phyloP scores from a whole-genome alignment of 169 alveolate genomes.

The Cryptosporidium baileyi region DNA sequence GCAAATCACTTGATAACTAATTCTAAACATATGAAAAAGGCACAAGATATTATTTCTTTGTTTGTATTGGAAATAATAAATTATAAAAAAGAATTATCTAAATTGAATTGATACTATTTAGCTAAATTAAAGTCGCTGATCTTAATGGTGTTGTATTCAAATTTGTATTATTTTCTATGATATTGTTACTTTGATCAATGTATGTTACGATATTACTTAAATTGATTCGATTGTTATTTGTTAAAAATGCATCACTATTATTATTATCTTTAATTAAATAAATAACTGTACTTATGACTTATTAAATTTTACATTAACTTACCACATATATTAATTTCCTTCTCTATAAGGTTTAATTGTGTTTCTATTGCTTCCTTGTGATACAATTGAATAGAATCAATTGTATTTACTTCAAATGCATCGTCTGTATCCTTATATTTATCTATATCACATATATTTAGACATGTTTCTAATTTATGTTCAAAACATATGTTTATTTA shows the following conservation, averaged over 20 bases:
- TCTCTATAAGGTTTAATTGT: constrained; percentile 19
- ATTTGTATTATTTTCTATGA: not conserved
- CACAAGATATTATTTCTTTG: constrained; percentile 8
- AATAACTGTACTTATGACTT: not conserved
- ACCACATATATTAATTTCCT: constrained; percentile 8
- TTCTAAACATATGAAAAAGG: constrained; percentile 53
- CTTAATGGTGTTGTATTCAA: no score
- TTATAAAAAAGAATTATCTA: not conserved
- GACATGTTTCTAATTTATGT: constrained; percentile 9
- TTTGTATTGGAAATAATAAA: constrained; percentile 5
- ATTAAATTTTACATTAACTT: no score
- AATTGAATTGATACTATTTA: no score
- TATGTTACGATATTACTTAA: not conserved
- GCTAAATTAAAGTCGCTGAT: no score
- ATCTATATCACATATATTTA: constrained; percentile 28
- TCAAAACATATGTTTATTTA: not conserved
- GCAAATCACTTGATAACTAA: constrained; percentile 43
- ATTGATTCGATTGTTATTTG: constrained; percentile 5
- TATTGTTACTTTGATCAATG: not conserved
- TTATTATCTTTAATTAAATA: not conserved
- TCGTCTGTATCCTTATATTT: constrained; percentile 50
- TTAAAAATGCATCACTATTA: not conserved
- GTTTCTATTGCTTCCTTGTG: constrained; percentile 57
- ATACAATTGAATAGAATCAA: constrained; percentile 38
- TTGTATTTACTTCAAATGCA: not conserved